phyloP scores from a whole-genome alignment of 2,329 filamentous ascomycete species.

The Zymoseptoria tritici region DNA sequence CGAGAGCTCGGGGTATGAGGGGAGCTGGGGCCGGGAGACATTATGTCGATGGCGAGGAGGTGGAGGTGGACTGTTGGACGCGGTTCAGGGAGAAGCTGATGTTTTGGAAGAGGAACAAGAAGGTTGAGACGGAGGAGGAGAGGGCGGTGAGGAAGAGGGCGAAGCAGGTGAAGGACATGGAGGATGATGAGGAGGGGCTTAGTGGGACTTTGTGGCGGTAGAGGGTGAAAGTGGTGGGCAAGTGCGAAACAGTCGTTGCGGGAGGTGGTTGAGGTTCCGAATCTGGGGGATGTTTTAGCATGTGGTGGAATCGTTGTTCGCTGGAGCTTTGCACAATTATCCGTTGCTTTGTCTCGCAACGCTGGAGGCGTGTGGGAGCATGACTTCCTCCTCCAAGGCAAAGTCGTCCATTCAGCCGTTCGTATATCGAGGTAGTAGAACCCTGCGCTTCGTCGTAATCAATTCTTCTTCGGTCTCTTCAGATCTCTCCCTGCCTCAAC shows the following conservation, averaged over 20 bases:
- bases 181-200: background rate
- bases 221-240: background rate
- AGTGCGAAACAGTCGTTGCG: background rate
- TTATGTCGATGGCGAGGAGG: background rate
- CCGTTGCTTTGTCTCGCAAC: no score
- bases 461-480: background rate
- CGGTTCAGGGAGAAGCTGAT: background rate
- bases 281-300: background rate
- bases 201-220: background rate
- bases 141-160: background rate
- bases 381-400: no score
- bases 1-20: background rate
- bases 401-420: no score
- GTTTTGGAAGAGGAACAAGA: background rate
- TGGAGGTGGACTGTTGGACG: background rate
- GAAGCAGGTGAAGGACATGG: background rate
- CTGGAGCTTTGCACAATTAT: background rate
- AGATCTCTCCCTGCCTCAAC: background rate
- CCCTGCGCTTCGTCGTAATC: no score
- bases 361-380: background rate
- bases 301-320: background rate
- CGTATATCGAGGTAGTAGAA: no score
- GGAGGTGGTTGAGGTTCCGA: background rate
- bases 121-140: background rate
- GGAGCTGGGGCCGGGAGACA: background rate